Conservation (phyloP, 306 rosid species). For the Vigna unguiculata region DNA sequence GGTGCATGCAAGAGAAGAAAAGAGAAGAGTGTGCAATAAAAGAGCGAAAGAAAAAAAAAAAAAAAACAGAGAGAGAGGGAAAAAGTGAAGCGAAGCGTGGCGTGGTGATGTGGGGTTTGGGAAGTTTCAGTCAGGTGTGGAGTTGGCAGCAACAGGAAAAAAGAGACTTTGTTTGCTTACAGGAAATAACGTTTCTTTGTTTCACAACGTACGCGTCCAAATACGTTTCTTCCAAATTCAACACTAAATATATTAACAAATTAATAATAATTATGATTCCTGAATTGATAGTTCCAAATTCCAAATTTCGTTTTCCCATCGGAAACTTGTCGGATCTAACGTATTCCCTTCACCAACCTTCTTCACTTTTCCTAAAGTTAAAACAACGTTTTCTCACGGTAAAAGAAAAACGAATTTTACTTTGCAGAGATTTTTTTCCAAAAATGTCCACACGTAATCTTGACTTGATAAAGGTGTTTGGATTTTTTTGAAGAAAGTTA, state of each 20-base stretch:
- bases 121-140: constrained; percentile 29
- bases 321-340: constrained; percentile 2
- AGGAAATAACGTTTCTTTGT: not conserved
- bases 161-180: constrained; percentile 29
- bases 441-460: not conserved
- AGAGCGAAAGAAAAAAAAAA: not conserved
- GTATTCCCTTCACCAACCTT: not conserved
- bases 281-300: constrained; percentile 21
- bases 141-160: constrained; percentile 24
- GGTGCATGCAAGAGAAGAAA: constrained; percentile 50
- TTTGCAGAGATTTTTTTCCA: not conserved
- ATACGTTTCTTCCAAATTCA: not conserved
- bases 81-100: not conserved
- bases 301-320: not conserved
- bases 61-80: not conserved
- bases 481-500: too few species aligned
- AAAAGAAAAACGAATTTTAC: not conserved
- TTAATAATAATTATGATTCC: too few species aligned
- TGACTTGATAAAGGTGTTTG: too few species aligned
- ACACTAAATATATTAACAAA: not conserved
- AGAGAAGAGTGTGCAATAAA: not conserved
- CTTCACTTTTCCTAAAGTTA: not conserved
- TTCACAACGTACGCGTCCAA: constrained; percentile 40
- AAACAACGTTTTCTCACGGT: too few species aligned
- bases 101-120: not conserved